These are phyloP conservation scores for Phaeolepiota aurea DNA, from an alignment of 768 basidiomycete species.

Conservation along the genomic window DNA sequence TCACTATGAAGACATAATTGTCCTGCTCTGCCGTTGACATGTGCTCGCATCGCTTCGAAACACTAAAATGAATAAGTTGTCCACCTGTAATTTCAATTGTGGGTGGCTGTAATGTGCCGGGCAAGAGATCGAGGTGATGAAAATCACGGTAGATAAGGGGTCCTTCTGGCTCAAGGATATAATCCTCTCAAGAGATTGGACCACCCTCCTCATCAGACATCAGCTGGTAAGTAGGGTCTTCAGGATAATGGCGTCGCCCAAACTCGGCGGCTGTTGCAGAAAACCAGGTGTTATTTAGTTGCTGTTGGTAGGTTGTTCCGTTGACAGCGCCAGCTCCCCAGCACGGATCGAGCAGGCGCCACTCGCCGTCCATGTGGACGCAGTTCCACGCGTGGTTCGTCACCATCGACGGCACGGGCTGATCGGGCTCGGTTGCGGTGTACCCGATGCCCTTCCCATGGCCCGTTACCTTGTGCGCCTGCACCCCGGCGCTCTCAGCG, in stretches of 20 bases:
- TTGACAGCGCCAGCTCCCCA: constrained; percentile 40
- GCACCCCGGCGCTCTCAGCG: constrained; percentile 28
- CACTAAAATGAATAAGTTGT: constrained; percentile 25
- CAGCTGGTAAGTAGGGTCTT: constrained; percentile 34
- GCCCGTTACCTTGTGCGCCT: constrained; percentile 31
- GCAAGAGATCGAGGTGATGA: constrained; percentile 22
- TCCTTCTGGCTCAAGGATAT: constrained; percentile 31
- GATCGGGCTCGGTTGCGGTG: constrained; percentile 18
- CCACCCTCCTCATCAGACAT: constrained; percentile 28
- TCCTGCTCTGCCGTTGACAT: constrained; percentile 31
- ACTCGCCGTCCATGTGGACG: constrained; percentile 32
- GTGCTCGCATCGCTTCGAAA: constrained; percentile 39
- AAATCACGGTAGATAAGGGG: constrained; percentile 28
- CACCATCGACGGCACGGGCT: constrained; percentile 25
- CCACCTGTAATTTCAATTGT: constrained; percentile 22
- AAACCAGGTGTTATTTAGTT: constrained; percentile 33
- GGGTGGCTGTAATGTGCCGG: constrained; percentile 25
- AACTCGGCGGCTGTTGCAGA: constrained; percentile 32
- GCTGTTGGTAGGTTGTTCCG: constrained; percentile 22
- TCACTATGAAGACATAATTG: constrained; percentile 32
- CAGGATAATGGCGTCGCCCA: constrained; percentile 33
- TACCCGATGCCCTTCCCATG: constrained; percentile 42
- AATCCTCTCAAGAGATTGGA: constrained; percentile 33
- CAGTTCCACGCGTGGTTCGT: constrained; percentile 44
- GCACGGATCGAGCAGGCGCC: constrained; percentile 38